Evolutionary conservation across 768 basidiomycete species (phyloP).

Genomic region (Leccinum truebloodii): DNA sequence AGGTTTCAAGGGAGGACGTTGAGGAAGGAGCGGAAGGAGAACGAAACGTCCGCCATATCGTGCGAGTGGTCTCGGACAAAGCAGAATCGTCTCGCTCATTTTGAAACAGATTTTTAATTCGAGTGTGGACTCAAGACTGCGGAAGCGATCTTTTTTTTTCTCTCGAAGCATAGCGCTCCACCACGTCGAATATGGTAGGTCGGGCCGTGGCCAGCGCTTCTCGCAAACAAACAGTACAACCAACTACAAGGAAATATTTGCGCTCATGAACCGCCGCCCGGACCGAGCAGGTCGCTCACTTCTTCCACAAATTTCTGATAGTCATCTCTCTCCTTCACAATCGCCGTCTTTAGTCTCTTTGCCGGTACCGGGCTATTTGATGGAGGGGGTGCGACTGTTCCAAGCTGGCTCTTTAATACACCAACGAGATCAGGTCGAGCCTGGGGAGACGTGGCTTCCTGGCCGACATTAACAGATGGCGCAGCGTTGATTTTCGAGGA

Average conservation of each 20-base stretch:
- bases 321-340: slow-evolving; percentile 56
- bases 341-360: slow-evolving; percentile 24
- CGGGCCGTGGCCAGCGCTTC: background rate
- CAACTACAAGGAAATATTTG: background rate
- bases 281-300: slow-evolving; percentile 64
- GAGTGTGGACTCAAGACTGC: background rate
- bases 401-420: slow-evolving; percentile 61
- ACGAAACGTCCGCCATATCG: slow-evolving; percentile 57
- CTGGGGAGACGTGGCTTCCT: slow-evolving; percentile 28
- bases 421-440: slow-evolving; percentile 68
- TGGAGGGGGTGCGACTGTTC: slow-evolving; percentile 35
- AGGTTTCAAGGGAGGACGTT: slow-evolving; percentile 47
- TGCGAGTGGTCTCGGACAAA: slow-evolving; percentile 70
- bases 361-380: slow-evolving; percentile 16
- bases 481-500: slow-evolving; percentile 61
- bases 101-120: slow-evolving; percentile 1
- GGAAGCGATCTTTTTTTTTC: slow-evolving; percentile 6
- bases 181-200: background rate
- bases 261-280: slow-evolving; percentile 17
- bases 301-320: slow-evolving; percentile 79
- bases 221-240: background rate
- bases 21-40: slow-evolving; percentile 68
- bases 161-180: background rate
- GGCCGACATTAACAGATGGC: slow-evolving; percentile 46
- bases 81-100: slow-evolving; percentile 47